Evolutionary conservation across 805 yeast species (phyloP).

Genomic region (Teunomyces stri): DNA sequence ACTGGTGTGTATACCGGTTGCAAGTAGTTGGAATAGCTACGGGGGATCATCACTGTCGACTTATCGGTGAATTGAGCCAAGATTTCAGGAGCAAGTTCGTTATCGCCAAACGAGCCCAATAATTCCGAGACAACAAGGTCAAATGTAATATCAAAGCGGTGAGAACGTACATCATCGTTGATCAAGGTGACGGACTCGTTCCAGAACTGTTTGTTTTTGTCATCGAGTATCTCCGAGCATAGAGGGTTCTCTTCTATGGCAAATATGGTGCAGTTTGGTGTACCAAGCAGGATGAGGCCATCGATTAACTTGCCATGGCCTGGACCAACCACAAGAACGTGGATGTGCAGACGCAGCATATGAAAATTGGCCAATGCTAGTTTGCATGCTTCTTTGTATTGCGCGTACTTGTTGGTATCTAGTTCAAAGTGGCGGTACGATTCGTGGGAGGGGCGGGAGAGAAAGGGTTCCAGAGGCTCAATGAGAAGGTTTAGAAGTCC

Average conservation of each 20-base stretch:
- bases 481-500: conserved; percentile 13
- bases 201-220: conserved; percentile 56
- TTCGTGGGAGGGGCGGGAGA: conserved; percentile 51
- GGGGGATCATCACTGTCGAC: conserved; percentile 40
- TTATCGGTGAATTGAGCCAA: conserved; percentile 36
- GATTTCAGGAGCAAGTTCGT: conserved; percentile 86
- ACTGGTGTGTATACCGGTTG: conserved; percentile 70
- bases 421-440: conserved; percentile 70
- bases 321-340: conserved; percentile 72
- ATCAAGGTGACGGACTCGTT: conserved; percentile 47
- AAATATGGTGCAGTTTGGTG: conserved; percentile 13
- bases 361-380: conserved; percentile 43
- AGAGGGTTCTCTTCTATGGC: conserved; percentile 74
- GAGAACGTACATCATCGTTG: conserved; percentile 54
- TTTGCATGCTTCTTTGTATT: conserved; percentile 63
- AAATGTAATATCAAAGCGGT: conserved; percentile 22
- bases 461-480: conserved; percentile 72
- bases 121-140: conserved; percentile 76
- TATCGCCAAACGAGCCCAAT: conserved; percentile 89
- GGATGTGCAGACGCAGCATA: not conserved
- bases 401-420: conserved; percentile 66
- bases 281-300: conserved; percentile 18
- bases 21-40: conserved; percentile 53
- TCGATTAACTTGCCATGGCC: conserved; percentile 84
- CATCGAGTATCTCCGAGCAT: conserved; percentile 51